A percentile compares a stretch with the other conserved stretches of the same genome.
phyloP scores from a whole-genome alignment of 225 moss, liverwort and hornwort species.

The Physcomitrellopsis africana region DNA sequence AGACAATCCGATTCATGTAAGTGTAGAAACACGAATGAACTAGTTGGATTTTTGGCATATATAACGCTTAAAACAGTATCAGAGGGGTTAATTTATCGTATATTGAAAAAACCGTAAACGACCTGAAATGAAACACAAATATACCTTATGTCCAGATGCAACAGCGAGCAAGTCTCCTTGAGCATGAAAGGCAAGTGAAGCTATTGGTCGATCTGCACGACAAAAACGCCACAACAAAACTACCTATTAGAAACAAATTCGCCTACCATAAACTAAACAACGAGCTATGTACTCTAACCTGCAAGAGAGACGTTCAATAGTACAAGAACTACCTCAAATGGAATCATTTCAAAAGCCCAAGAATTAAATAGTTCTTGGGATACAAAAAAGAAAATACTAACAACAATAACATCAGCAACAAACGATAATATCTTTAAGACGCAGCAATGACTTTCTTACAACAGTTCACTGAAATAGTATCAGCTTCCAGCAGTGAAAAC shows the following conservation, averaged over 20 bases:
- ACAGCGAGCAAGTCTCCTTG: constrained; percentile 98
- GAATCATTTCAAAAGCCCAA: no score
- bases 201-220: constrained; percentile 90
- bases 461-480: neutral
- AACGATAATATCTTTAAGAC: neutral
- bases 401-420: neutral
- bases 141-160: constrained; percentile 98
- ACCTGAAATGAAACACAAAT: constrained; percentile 2
- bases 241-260: constrained; percentile 24
- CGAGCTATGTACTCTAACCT: neutral
- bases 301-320: constrained; percentile 3
- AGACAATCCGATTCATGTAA: neutral
- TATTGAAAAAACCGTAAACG: constrained; percentile 19
- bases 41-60: neutral
- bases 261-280: constrained; percentile 17
- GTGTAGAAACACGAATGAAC: neutral
- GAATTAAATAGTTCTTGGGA: no score
- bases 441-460: neutral
- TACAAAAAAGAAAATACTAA: neutral
- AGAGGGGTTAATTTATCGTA: neutral
- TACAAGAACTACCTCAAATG: neutral
- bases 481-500: constrained; percentile 24
- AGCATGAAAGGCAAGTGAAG: constrained; percentile 96
- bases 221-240: constrained; percentile 23
- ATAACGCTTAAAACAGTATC: constrained; percentile 6